These are phyloP conservation scores for Aspergillus sp. DNA, from an alignment of 2,329 filamentous ascomycete species.

Conservation along the genomic window DNA sequence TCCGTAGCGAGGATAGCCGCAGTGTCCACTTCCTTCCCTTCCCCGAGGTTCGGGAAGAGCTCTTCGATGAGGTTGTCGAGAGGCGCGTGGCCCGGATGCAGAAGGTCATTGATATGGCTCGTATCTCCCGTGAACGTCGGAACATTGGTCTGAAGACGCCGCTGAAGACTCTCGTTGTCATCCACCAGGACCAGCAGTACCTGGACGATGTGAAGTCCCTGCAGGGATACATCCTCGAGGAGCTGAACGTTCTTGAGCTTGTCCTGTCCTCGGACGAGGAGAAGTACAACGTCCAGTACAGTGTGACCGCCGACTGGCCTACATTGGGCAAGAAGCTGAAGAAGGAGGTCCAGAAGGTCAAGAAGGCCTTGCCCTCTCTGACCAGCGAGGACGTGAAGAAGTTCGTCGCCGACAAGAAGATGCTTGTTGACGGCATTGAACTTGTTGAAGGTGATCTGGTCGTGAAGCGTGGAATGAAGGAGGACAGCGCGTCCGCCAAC, in stretches of 20 bases:
- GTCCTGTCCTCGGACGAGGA: slow-evolving; percentile 83
- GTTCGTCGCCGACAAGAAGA: slow-evolving; percentile 72
- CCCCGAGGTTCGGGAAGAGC: slow-evolving; percentile 82
- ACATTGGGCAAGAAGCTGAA: slow-evolving; percentile 95
- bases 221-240: slow-evolving; percentile 85
- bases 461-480: slow-evolving; percentile 75
- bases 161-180: slow-evolving; percentile 83
- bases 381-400: slow-evolving; percentile 77
- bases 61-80: slow-evolving; percentile 85
- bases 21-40: slow-evolving; percentile 92
- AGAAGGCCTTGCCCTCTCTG: slow-evolving; percentile 80
- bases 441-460: slow-evolving; percentile 80
- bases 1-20: slow-evolving; percentile 70
- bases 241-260: slow-evolving; percentile 86
- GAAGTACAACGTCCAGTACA: slow-evolving; percentile 90
- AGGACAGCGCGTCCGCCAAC: slow-evolving; percentile 68
- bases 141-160: slow-evolving; percentile 87
- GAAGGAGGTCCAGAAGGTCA: slow-evolving; percentile 88
- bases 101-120: slow-evolving; percentile 86
- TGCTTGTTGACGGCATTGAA: slow-evolving; percentile 81
- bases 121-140: slow-evolving; percentile 81
- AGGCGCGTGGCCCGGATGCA: slow-evolving; percentile 89
- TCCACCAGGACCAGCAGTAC: slow-evolving; percentile 80
- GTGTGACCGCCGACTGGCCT: slow-evolving; percentile 87
- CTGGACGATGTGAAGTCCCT: slow-evolving; percentile 83